These are phyloP conservation scores for Flaveria brownii DNA, from an alignment of 129 eudicot genomes.

Conservation along the genomic window DNA sequence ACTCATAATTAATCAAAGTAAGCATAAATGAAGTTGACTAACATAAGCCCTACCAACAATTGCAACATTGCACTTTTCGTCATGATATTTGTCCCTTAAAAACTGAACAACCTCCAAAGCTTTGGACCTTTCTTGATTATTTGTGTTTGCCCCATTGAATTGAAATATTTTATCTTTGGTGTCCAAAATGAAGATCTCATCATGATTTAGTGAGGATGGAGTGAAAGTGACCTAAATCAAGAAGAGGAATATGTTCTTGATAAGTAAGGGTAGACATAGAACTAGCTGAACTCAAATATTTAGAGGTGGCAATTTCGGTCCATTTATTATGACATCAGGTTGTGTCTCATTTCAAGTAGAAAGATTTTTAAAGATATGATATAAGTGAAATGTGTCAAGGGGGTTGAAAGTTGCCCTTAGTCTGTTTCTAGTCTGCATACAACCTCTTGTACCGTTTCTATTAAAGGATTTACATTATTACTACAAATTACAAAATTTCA, in stretches of 20 bases:
- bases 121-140: conserved; percentile 78
- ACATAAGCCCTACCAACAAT: conserved; percentile 66
- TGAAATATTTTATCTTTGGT: conserved; percentile 76
- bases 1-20: background rate
- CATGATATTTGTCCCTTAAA: conserved; percentile 75
- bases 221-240: conserved; percentile 67
- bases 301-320: background rate
- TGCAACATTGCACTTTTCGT: conserved; percentile 84
- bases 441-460: background rate
- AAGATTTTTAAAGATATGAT: background rate
- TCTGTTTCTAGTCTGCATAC: background rate
- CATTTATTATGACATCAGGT: conserved; percentile 4
- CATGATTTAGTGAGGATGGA: conserved; percentile 79
- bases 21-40: conserved; percentile 19
- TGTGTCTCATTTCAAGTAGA: background rate
- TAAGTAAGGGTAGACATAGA: conserved; percentile 1
- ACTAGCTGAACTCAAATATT: background rate
- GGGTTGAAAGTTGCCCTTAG: background rate
- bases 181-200: conserved; percentile 85
- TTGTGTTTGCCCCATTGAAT: conserved; percentile 82
- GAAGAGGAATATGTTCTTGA: conserved; percentile 3
- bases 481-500: background rate
- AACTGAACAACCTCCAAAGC: conserved; percentile 77
- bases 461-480: background rate
- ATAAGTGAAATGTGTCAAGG: conserved; percentile 2